A percentile compares a stretch with the other conserved stretches of the same genome.
Evolutionary conservation across 202 grass and related monocot genomes (phyloP).

Genomic region (Panicum hallii): DNA sequence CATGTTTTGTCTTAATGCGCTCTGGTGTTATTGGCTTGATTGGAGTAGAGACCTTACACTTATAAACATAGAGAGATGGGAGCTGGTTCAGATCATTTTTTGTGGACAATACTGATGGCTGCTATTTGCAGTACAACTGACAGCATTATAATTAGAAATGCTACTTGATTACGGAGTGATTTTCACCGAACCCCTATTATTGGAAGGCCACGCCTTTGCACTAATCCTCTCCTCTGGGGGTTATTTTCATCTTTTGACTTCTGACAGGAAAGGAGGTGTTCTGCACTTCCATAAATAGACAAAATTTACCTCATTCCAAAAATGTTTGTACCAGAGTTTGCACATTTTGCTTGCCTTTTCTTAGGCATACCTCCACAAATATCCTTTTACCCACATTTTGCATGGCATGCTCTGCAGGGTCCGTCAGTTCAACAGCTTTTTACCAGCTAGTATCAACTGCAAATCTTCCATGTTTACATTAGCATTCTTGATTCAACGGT

Average conservation of each 20-base stretch:
- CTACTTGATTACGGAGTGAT: background rate
- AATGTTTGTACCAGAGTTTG: background rate
- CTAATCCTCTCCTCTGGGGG: background rate
- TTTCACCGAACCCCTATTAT: background rate
- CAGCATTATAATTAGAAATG: background rate
- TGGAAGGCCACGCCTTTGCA: background rate
- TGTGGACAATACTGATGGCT: background rate
- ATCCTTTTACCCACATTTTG: background rate
- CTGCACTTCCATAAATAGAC: background rate
- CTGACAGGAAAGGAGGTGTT: background rate
- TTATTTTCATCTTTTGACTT: background rate
- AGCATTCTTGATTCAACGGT: background rate
- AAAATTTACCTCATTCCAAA: background rate
- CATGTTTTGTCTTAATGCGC: background rate
- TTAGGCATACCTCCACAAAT: background rate
- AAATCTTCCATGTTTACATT: background rate
- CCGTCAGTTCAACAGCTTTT: background rate
- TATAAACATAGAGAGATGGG: background rate
- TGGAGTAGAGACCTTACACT: background rate
- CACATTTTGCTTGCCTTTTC: background rate
- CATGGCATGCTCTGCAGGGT: background rate
- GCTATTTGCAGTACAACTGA: background rate
- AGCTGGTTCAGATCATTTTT: background rate
- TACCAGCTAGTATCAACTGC: background rate
- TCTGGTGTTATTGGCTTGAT: background rate